These are phyloP conservation scores for Aureobasidium sp. DNA, from an alignment of 2,329 filamentous ascomycete species.

Conservation along the genomic window DNA sequence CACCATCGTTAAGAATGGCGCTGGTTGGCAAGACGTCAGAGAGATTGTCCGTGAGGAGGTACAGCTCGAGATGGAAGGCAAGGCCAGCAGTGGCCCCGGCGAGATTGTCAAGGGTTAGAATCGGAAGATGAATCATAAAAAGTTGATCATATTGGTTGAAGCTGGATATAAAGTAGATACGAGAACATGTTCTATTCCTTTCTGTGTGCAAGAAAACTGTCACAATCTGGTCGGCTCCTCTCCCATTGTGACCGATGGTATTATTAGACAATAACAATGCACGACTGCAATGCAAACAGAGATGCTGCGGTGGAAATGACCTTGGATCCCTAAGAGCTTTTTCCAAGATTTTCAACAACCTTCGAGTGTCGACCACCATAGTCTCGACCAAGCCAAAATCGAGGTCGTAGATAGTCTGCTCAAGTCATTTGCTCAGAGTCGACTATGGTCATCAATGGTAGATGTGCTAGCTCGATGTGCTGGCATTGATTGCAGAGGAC, in stretches of 20 bases:
- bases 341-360: neutral
- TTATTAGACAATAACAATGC: too few relatives aligned
- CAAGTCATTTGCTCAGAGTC: too few relatives aligned
- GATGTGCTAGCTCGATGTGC: neutral
- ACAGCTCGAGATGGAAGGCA: conserved; percentile 34
- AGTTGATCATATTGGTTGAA: neutral
- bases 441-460: neutral
- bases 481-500: neutral
- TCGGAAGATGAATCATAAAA: neutral
- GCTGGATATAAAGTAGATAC: neutral
- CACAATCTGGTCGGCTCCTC: too few relatives aligned
- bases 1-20: conserved; percentile 55
- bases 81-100: conserved; percentile 13
- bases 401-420: neutral
- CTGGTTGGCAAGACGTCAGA: conserved; percentile 66
- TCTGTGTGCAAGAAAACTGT: neutral
- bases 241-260: too few relatives aligned
- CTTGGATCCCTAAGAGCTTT: neutral
- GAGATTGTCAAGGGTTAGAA: conserved; percentile 12
- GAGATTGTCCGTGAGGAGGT: conserved; percentile 71
- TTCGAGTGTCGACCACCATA: too few relatives aligned
- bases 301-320: neutral
- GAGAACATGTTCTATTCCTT: neutral
- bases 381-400: neutral
- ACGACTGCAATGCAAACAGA: neutral